phyloP scores from a whole-genome alignment of 2,329 filamentous ascomycete species.

The Sporothrix brunneoviolacea region DNA sequence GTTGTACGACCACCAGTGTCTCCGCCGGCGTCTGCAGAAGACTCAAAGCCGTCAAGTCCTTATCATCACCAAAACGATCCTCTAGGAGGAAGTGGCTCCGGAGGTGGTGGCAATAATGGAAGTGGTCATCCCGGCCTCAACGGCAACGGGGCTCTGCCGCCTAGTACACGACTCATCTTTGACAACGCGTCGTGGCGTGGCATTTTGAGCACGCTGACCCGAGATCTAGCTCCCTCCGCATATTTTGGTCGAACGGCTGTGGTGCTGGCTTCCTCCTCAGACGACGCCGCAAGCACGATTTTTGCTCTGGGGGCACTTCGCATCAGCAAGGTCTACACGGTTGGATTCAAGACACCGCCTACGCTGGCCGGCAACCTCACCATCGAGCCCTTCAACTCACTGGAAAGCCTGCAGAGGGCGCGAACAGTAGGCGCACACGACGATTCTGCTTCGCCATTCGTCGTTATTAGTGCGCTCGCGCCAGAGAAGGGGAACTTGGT shows the following conservation, averaged over 20 bases:
- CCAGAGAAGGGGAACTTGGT: slow-evolving; percentile 74
- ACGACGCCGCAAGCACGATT: slow-evolving; percentile 71
- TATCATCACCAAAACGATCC: slow-evolving; percentile 28
- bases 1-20: slow-evolving; percentile 51
- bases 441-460: slow-evolving; percentile 59
- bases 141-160: slow-evolving; percentile 32
- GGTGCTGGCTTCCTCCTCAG: slow-evolving; percentile 63
- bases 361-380: slow-evolving; percentile 59
- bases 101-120: not conserved
- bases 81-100: too few species aligned
- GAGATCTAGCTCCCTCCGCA: slow-evolving; percentile 75
- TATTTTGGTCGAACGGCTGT: slow-evolving; percentile 71
- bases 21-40: slow-evolving; percentile 37
- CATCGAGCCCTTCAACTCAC: slow-evolving; percentile 72
- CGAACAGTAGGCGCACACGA: slow-evolving; percentile 35
- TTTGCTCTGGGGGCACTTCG: slow-evolving; percentile 71
- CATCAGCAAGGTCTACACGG: slow-evolving; percentile 74
- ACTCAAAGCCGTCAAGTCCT: slow-evolving; percentile 44
- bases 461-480: slow-evolving; percentile 71
- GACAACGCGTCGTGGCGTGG: slow-evolving; percentile 85
- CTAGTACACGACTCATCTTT: slow-evolving; percentile 56
- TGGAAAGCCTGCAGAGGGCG: slow-evolving; percentile 55
- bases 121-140: not conserved
- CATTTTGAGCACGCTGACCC: slow-evolving; percentile 71
- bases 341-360: slow-evolving; percentile 65